Conservation (phyloP, 2,329 filamentous ascomycete genomes). For the Pseudocercospora fuligena region DNA sequence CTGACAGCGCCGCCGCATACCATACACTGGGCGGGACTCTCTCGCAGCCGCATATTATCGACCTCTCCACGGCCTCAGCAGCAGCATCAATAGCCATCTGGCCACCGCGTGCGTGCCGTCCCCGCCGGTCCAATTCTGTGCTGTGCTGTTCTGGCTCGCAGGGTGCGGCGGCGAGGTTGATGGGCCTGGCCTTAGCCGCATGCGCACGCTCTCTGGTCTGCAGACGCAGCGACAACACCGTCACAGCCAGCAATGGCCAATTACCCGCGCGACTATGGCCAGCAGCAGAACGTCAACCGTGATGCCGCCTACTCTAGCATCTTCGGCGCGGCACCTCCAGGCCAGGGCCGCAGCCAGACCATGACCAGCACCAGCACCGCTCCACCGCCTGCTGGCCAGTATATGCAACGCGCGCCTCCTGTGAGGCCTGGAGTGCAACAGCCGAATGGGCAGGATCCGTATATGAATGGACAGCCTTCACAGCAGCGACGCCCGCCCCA, state of each 20-base stretch:
- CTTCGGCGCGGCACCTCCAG: conserved; percentile 82
- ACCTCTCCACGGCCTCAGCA: background rate
- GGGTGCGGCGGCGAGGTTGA: conserved; percentile 8
- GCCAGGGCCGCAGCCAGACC: conserved; percentile 84
- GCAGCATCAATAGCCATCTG: background rate
- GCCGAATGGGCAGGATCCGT: conserved; percentile 39
- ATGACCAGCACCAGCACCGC: conserved; percentile 81
- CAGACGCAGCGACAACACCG: background rate
- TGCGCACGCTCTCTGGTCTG: background rate
- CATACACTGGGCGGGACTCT: background rate
- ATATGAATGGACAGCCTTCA: conserved; percentile 41
- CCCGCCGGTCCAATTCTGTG: background rate
- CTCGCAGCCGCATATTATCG: background rate
- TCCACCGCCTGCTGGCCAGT: conserved; percentile 53
- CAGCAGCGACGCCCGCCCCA: conserved; percentile 50
- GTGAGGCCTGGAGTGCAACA: conserved; percentile 52
- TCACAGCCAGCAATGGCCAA: conserved; percentile 59
- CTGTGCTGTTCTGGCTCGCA: background rate
- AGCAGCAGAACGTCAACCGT: conserved; percentile 50
- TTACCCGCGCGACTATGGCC: conserved; percentile 62
- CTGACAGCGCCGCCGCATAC: background rate
- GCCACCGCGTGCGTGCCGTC: background rate
- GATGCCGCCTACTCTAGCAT: conserved; percentile 97
- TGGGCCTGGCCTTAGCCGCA: conserved; percentile 8
- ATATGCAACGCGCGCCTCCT: conserved; percentile 66